phyloP scores from a whole-genome alignment of 371 early-diverging fungal species.

The Chytridium lagenaria region DNA sequence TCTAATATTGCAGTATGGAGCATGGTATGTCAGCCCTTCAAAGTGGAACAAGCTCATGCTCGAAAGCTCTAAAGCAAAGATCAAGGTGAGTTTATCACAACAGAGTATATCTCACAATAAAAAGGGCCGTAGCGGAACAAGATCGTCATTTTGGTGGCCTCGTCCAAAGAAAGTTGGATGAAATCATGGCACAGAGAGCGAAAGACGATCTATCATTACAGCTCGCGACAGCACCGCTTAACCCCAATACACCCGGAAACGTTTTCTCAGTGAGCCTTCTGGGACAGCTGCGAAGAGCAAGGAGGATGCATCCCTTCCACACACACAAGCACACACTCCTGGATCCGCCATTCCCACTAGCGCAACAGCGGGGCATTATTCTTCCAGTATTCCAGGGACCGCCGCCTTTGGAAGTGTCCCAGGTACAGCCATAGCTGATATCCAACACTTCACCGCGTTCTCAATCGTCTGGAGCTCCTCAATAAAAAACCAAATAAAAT shows the following conservation, averaged over 20 bases:
- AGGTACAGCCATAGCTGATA: too few species aligned
- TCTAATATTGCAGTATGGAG: constrained; percentile 45
- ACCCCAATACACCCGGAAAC: background rate
- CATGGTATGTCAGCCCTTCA: constrained; percentile 44
- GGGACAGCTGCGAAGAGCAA: too few species aligned
- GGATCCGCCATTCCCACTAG: too few species aligned
- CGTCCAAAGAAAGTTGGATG: constrained; percentile 49
- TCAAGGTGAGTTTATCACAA: constrained; percentile 3
- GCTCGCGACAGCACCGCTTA: too few species aligned
- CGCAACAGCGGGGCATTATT: too few species aligned
- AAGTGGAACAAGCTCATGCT: constrained; percentile 42
- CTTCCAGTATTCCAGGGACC: too few species aligned
- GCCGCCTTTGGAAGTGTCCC: too few species aligned
- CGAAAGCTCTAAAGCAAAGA: constrained; percentile 22
- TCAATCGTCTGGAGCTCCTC: too few species aligned
- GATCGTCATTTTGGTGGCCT: constrained; percentile 38
- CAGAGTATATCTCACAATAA: background rate
- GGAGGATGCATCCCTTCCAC: too few species aligned
- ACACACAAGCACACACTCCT: too few species aligned
- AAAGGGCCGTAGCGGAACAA: background rate
- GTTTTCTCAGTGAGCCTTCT: background rate
- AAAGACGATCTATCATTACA: constrained; percentile 31
- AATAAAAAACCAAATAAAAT: too few species aligned
- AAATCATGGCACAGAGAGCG: constrained; percentile 36
- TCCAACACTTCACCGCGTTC: too few species aligned